phyloP scores from a whole-genome alignment of 331 rosid genomes.

The Acacia concinna region DNA sequence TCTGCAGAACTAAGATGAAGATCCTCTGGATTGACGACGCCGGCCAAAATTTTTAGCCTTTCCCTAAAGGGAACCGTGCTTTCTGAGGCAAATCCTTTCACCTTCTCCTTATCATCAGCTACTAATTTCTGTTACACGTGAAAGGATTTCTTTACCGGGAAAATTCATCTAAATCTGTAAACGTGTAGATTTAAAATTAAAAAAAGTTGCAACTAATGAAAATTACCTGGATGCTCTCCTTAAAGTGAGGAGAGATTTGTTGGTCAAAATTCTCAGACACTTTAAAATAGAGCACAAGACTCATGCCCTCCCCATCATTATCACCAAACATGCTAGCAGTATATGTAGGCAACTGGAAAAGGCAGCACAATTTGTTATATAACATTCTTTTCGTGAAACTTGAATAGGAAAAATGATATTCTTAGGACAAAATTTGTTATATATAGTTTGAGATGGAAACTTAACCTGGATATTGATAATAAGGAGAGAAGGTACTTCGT shows the following conservation, averaged over 20 bases:
- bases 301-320: conserved; percentile 72
- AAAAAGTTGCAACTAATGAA: background rate
- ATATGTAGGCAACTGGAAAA: conserved; percentile 66
- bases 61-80: conserved; percentile 64
- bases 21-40: conserved; percentile 74
- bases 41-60: conserved; percentile 71
- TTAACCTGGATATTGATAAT: conserved; percentile 74
- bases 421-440: background rate
- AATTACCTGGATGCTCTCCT: conserved; percentile 60
- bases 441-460: conserved; percentile 1
- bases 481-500: conserved; percentile 60
- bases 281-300: conserved; percentile 71
- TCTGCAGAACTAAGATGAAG: conserved; percentile 62
- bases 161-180: background rate
- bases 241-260: conserved; percentile 50
- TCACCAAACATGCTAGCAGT: conserved; percentile 65
- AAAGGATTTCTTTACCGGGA: background rate
- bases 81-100: conserved; percentile 63
- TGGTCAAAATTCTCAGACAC: conserved; percentile 56
- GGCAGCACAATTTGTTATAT: background rate
- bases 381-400: background rate
- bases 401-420: background rate
- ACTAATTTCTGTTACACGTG: conserved; percentile 49
- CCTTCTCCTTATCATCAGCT: conserved; percentile 64
- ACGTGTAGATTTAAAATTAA: background rate